Conservation (phyloP, 352 stramenopile species). For the Globisporangium spiculum region DNA sequence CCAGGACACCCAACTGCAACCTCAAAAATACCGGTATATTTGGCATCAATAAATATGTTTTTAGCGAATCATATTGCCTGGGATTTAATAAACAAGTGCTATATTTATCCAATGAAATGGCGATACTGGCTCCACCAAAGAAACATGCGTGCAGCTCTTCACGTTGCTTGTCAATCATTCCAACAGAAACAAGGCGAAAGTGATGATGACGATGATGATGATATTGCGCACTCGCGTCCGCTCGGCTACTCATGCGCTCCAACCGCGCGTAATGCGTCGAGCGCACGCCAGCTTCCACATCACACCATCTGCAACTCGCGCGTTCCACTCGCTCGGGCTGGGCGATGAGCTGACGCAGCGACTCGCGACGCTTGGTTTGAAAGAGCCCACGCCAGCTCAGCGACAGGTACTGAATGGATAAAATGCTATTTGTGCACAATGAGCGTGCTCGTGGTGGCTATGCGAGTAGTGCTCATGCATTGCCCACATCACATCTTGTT, state of each 20-base stretch:
- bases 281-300: neutral
- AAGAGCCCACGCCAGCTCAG: conserved; percentile 51
- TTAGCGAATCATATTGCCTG: too few relatives aligned
- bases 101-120: too few relatives aligned
- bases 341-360: conserved; percentile 26
- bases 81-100: too few relatives aligned
- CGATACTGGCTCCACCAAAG: too few relatives aligned
- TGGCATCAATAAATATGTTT: too few relatives aligned
- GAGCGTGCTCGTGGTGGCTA: neutral
- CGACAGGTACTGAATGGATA: conserved; percentile 20
- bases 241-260: neutral
- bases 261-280: neutral
- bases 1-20: too few relatives aligned
- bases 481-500: neutral
- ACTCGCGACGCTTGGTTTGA: conserved; percentile 36
- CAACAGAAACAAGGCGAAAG: neutral
- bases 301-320: conserved; percentile 1
- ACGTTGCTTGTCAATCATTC: conserved; percentile 1
- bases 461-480: neutral
- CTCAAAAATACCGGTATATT: too few relatives aligned
- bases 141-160: neutral
- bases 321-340: conserved; percentile 64
- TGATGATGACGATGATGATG: conserved; percentile 1
- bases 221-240: conserved; percentile 6
- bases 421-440: too few relatives aligned